phyloP scores from a whole-genome alignment of 192 early-diverging fungal species.

The Backusella luteola region DNA sequence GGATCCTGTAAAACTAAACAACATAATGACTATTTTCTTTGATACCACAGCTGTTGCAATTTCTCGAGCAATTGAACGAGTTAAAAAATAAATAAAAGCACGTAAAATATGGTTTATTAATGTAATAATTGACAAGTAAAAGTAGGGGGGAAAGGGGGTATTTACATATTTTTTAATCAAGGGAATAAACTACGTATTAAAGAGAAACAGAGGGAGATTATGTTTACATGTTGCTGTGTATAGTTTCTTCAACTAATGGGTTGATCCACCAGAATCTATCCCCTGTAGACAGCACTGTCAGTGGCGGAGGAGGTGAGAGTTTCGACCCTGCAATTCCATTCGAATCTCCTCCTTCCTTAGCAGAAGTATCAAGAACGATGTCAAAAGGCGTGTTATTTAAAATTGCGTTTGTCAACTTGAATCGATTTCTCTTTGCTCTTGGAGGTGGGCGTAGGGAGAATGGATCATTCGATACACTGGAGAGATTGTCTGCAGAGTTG shows the following conservation, averaged over 20 bases:
- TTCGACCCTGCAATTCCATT: background rate
- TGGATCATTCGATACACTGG: background rate
- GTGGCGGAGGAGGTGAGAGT: background rate
- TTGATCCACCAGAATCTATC: constrained; percentile 16
- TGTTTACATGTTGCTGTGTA: constrained; percentile 1
- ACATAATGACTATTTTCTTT: constrained; percentile 3
- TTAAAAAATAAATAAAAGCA: background rate
- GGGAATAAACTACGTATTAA: background rate
- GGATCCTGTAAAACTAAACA: background rate
- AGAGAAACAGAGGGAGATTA: background rate
- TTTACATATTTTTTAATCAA: background rate
- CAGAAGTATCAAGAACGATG: background rate
- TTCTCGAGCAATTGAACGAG: background rate
- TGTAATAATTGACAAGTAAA: background rate
- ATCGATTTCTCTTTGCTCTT: constrained; percentile 7
- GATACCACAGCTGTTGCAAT: background rate
- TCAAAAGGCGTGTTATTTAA: background rate
- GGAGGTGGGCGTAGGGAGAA: constrained; percentile 12
- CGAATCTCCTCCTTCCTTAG: background rate
- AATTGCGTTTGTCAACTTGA: background rate
- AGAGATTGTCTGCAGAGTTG: background rate
- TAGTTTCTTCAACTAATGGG: background rate
- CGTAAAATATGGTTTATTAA: background rate
- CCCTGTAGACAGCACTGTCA: background rate
- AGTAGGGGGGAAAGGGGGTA: background rate